A percentile compares a stretch with the other conserved stretches of the same genome.
Conservation (phyloP, 176 grass and related monocot species). For the Phragmites australis region DNA sequence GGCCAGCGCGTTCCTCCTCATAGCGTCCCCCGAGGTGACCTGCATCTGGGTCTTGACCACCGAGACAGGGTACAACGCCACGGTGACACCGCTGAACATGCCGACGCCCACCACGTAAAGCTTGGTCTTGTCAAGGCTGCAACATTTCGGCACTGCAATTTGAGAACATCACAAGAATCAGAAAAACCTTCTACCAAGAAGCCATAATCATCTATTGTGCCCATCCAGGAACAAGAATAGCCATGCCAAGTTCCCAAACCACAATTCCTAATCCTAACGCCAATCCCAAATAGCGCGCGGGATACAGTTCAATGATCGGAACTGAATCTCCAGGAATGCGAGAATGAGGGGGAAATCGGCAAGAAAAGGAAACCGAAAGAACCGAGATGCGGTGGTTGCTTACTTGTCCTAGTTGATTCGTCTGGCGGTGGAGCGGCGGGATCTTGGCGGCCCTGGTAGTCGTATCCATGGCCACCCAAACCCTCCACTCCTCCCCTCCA, state of each 20-base stretch:
- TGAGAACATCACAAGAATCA: neutral
- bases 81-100: conserved; percentile 84
- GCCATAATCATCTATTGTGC: neutral
- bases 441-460: conserved; percentile 47
- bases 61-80: conserved; percentile 78
- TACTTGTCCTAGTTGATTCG: conserved; percentile 99
- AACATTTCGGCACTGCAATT: too few relatives aligned
- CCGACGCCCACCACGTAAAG: conserved; percentile 86
- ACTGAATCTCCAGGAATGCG: neutral
- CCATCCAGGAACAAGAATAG: neutral
- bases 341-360: neutral
- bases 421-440: conserved; percentile 71
- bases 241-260: neutral
- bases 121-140: conserved; percentile 96
- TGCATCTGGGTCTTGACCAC: conserved; percentile 98
- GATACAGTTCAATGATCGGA: neutral
- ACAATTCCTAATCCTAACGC: conserved; percentile 30
- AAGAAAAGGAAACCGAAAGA: neutral
- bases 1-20: conserved; percentile 74
- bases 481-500: conserved; percentile 30
- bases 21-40: conserved; percentile 77
- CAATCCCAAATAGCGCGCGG: neutral
- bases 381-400: conserved; percentile 8
- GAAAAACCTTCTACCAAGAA: neutral
- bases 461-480: conserved; percentile 50